Conservation (phyloP, 2,329 filamentous ascomycete species). For the Colletotrichum melonis region DNA sequence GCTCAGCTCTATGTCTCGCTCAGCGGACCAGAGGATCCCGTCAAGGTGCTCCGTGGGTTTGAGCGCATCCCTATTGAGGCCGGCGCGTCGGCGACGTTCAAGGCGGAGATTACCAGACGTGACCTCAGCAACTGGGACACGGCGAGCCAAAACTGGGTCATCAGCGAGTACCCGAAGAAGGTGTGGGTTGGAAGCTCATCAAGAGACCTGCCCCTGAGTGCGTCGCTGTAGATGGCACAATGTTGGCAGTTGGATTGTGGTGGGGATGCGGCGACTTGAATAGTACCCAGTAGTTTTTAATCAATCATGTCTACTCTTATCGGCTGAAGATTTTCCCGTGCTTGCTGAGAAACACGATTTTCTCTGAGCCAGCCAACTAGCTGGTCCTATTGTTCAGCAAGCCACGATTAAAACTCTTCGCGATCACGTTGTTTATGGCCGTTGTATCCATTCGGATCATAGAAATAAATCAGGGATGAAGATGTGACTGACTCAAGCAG, state of each 20-base stretch:
- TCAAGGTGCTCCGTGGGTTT: constrained; percentile 79
- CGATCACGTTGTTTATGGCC: background rate
- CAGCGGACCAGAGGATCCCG: constrained; percentile 79
- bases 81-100: constrained; percentile 75
- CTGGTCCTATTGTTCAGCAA: background rate
- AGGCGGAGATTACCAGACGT: constrained; percentile 76
- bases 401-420: background rate
- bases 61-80: constrained; percentile 79
- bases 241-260: background rate
- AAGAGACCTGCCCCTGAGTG: constrained; percentile 61
- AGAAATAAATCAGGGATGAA: background rate
- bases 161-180: constrained; percentile 62
- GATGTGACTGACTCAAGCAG: constrained; percentile 19
- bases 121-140: constrained; percentile 92
- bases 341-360: too few species aligned
- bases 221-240: constrained; percentile 37
- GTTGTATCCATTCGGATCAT: background rate
- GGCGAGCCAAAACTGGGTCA: constrained; percentile 83
- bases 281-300: constrained; percentile 5
- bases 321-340: background rate
- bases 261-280: background rate
- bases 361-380: too few species aligned
- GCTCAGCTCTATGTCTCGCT: constrained; percentile 84
- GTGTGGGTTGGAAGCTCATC: constrained; percentile 67
- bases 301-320: constrained; percentile 1